Evolutionary conservation across 257 asterid species (phyloP), one percentile per base, ranked within the genome.

Genomic region (Solanum tacnaense): DNA sequence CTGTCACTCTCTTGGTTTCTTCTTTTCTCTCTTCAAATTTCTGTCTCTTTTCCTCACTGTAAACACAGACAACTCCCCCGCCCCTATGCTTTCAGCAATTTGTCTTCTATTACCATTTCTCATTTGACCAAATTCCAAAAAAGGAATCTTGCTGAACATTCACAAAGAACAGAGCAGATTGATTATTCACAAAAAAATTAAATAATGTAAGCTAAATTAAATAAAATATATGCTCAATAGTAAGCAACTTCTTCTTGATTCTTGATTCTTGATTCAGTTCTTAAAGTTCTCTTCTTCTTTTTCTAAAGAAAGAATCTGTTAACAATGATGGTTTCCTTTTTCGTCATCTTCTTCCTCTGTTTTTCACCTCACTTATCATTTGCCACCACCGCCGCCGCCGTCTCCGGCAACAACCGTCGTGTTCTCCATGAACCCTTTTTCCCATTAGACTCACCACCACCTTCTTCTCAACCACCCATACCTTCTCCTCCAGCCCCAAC

Each of bases 351-450:
- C 72, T 31, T 60, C 60, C 25, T 86, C 12, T 74, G 44, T n/a
- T 72, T 6, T 11, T 46, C 72, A 31, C 20, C 84, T 72, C 79
- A 35, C 31, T 1, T 35, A 44, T 52, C 88, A 38, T n/a, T 31
- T 76, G 46, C 84, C 41, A 18, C n/a, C 20, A 13, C 76, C 44
- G 6, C 83, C 29, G 5, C 82, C 78, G 20, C 52, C 88, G 13
- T 70, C 73, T 15, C 90, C 88, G 39, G 85, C 36, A 79, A 76
- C 87, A 25, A 21, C 60, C 91, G 91, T 74, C 91, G 91, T 44
- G 75, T 87, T 82, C 91, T 87, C 72, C 91, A 89, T 67, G 88
- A 89, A 76, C 88, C 90, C 6, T 72, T 86, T 46, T 72, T 41
- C 58, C 87, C 90, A 10, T 1, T 31, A 82, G 84, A 86, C 34